Base-by-base conservation (phyloP, 1,284 basidiomycete species). In the Sphagnurus paluster region DNA sequence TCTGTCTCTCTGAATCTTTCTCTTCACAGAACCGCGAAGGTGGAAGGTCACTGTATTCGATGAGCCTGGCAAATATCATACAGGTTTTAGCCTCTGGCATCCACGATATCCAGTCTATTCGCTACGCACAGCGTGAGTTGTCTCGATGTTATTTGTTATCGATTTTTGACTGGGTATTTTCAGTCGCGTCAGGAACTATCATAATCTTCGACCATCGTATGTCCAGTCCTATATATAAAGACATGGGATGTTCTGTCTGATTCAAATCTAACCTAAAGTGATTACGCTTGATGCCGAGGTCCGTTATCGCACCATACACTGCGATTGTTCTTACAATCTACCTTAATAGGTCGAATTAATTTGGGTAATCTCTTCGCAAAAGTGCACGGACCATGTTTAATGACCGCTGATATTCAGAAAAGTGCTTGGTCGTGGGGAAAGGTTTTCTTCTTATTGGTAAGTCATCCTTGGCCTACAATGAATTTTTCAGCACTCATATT, bases 261-360 rank as follows among this genome's bases (percentile, higher is more conserved):
- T 16, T 21, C 2, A 23, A 23, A 16, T 20, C 32, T 33, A 24
- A 24, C 35, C 17, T 45, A 14, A 49, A 80, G 79, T 75, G 28
- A 58, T 78, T 34, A 82, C 79, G 3, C 57, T 79, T 5, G 75
- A 74, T 41, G 67, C 74, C 38, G 79, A 82, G 70, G 79, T 79
- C 39, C 44, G 68, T 56, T 20, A 9, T 33, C 25, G 8, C 30
- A 14, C 34, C 40, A 33, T 9, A 29, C 38, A 16, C 37, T 14
- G 28, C 10, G 23, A n/a, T 9, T 13, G 4, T 14, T 23, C 26
- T 5, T 40, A 52, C 32, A 33, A 20, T 21, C 21, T 26, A 9
- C 13, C 7, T 8, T 11, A 3, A 16, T 52, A 80, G 78, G 61
- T 78, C 36, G 68, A 75, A 23, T 59, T 78, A 35, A 76, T 80